These are phyloP conservation scores for Fusarium tuaranense DNA, from an alignment of 2,329 filamentous ascomycete genomes.

Conservation along the genomic window DNA sequence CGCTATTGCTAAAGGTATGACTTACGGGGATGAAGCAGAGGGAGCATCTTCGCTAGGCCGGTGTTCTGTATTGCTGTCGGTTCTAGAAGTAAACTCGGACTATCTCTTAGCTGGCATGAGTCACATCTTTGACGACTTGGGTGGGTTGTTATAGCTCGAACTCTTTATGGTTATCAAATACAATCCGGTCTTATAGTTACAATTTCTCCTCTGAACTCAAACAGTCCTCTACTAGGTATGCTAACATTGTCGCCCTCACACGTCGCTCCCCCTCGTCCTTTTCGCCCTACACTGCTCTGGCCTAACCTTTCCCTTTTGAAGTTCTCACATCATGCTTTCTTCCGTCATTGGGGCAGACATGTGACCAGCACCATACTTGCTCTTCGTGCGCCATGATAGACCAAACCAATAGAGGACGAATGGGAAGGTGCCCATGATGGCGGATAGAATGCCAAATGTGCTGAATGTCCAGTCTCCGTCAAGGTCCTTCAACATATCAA, in stretches of 20 bases:
- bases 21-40: not conserved
- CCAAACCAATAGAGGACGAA: constrained; percentile 8
- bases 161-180: not conserved
- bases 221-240: not conserved
- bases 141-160: not conserved
- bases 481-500: constrained; percentile 8
- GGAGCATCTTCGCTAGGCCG: not conserved
- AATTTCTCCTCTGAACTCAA: not conserved
- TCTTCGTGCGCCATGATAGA: constrained; percentile 1
- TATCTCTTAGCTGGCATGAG: not conserved
- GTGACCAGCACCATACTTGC: not conserved
- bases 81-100: not conserved
- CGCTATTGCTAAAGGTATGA: not conserved
- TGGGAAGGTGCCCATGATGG: constrained; percentile 3
- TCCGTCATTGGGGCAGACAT: not conserved
- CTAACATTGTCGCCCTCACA: not conserved
- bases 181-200: not conserved
- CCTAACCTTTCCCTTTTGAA: not conserved
- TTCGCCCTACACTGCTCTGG: not conserved
- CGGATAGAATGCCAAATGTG: constrained; percentile 12
- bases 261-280: too few species aligned
- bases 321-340: not conserved
- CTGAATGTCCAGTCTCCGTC: constrained; percentile 10
- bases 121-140: not conserved
- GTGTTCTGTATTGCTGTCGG: not conserved